phyloP scores from a whole-genome alignment of 1,284 basidiomycete genomes.

The Hymenochaete sp. region DNA sequence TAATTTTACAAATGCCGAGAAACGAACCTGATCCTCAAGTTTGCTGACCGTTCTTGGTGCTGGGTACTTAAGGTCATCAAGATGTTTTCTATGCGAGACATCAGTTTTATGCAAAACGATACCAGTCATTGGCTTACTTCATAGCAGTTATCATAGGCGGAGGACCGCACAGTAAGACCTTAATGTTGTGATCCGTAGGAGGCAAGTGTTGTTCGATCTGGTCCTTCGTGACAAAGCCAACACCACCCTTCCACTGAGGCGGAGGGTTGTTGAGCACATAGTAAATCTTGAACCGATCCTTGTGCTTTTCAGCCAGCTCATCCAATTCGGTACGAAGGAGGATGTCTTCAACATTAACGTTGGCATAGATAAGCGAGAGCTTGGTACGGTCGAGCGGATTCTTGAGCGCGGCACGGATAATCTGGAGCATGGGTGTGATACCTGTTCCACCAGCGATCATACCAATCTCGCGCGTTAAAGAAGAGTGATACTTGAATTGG shows the following conservation, averaged over 20 bases:
- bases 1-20: neutral
- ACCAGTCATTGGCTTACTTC: conserved; percentile 63
- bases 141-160: conserved; percentile 93
- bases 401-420: conserved; percentile 84
- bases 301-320: conserved; percentile 60
- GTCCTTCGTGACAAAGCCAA: conserved; percentile 91
- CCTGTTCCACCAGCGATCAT: conserved; percentile 98
- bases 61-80: conserved; percentile 82
- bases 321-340: conserved; percentile 85
- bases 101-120: conserved; percentile 9
- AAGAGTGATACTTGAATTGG: conserved; percentile 75
- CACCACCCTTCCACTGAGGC: conserved; percentile 75
- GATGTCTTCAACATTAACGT: conserved; percentile 85
- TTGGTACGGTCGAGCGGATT: conserved; percentile 80
- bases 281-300: conserved; percentile 70
- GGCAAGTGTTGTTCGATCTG: conserved; percentile 78
- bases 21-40: conserved; percentile 75
- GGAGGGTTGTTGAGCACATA: conserved; percentile 95
- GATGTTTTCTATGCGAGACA: conserved; percentile 58
- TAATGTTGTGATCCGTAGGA: conserved; percentile 56
- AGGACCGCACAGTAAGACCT: conserved; percentile 84
- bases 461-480: conserved; percentile 67
- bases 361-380: conserved; percentile 88
- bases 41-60: conserved; percentile 88
- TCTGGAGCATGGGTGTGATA: conserved; percentile 97